phyloP scores from a whole-genome alignment of 306 rosid genomes.

The Oxytropis ochrocephala region DNA sequence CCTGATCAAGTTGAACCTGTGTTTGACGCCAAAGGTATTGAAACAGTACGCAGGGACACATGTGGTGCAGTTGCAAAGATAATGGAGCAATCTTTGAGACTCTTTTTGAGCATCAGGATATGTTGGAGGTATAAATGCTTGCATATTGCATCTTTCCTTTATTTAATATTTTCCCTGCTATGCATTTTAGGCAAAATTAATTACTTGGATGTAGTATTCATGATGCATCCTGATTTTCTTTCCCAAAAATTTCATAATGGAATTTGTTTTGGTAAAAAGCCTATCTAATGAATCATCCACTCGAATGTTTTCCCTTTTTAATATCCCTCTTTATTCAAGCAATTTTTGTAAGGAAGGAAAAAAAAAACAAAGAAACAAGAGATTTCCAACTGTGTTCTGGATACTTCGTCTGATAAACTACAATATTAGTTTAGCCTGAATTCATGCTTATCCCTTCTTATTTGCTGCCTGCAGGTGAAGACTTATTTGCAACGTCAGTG shows the following conservation, averaged over 20 bases:
- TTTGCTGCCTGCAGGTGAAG: conserved; percentile 52
- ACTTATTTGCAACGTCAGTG: conserved; percentile 79
- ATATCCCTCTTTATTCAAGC: background rate
- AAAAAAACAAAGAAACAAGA: background rate
- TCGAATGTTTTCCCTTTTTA: background rate
- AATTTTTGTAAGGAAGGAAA: background rate
- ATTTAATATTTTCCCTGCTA: background rate
- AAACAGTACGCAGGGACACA: conserved; percentile 93
- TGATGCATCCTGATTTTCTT: background rate
- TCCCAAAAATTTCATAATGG: background rate
- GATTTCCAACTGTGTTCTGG: conserved; percentile 1
- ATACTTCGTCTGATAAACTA: conserved; percentile 17
- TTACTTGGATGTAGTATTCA: background rate
- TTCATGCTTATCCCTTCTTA: conserved; percentile 14
- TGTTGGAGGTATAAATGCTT: conserved; percentile 51
- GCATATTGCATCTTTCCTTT: conserved; percentile 2
- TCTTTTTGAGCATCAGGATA: conserved; percentile 71
- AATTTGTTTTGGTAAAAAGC: background rate
- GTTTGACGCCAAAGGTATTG: conserved; percentile 97
- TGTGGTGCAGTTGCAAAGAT: conserved; percentile 86
- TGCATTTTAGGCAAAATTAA: background rate
- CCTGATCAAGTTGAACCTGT: conserved; percentile 60
- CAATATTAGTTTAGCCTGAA: background rate
- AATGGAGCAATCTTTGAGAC: conserved; percentile 82
- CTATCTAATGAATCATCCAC: background rate